Conservation (phyloP, 257 asterid species). For the Nicotiana paniculata region DNA sequence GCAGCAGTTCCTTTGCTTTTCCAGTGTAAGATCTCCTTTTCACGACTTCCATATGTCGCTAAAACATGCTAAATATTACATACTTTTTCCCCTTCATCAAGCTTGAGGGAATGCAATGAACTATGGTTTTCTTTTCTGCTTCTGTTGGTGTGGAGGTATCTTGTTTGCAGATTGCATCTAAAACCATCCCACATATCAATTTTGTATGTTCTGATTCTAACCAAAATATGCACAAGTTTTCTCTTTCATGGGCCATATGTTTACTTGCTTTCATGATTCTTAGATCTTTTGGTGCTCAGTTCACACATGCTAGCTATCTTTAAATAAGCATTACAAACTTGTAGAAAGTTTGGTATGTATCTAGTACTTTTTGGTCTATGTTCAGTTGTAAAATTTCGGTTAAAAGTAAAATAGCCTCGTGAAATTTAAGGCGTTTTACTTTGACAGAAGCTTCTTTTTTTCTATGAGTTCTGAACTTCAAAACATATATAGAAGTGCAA, state of each 20-base stretch:
- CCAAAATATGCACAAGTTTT: background rate
- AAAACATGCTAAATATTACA: background rate
- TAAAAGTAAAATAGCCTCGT: background rate
- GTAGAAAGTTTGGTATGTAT: background rate
- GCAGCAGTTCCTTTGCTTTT: slow-evolving; percentile 40
- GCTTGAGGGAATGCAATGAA: background rate
- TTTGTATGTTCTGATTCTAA: background rate
- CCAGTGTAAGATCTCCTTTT: slow-evolving; percentile 31
- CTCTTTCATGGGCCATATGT: background rate
- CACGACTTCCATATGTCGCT: background rate
- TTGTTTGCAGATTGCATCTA: background rate
- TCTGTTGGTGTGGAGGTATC: background rate
- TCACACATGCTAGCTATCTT: background rate
- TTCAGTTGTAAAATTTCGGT: background rate
- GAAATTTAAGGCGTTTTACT: background rate
- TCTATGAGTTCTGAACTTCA: no score
- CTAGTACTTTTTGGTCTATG: background rate
- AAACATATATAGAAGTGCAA: no score
- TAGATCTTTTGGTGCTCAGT: background rate
- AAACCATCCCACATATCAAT: background rate
- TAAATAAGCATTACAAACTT: background rate
- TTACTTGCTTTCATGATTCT: background rate
- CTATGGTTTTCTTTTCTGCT: background rate
- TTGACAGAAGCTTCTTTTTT: no score
- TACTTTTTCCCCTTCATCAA: background rate